Conservation (phyloP, 805 yeast genomes). For the Pichia californica region DNA sequence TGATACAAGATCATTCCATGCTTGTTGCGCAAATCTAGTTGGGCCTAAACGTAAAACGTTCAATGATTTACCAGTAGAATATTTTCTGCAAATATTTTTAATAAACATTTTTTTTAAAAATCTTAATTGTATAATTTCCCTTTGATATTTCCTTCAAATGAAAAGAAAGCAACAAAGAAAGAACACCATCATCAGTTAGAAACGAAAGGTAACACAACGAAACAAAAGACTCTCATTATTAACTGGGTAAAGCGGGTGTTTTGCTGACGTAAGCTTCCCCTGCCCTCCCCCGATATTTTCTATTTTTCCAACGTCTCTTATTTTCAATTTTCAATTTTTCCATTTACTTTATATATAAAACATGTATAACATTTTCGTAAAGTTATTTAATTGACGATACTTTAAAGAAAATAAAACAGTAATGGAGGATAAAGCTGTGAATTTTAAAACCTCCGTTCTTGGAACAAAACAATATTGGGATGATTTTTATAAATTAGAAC, state of each 20-base stretch:
- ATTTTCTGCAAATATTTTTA: neutral
- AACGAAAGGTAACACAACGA: neutral
- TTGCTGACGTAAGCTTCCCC: neutral
- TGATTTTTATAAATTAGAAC: conserved; percentile 70
- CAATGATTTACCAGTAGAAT: conserved; percentile 31
- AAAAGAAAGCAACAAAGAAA: no score
- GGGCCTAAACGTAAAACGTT: conserved; percentile 63
- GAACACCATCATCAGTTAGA: no score
- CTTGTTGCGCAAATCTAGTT: conserved; percentile 51
- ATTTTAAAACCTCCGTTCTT: conserved; percentile 68
- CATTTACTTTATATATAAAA: no score
- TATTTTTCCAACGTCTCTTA: no score
- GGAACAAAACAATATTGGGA: conserved; percentile 95
- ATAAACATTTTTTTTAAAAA: neutral
- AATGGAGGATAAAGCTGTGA: conserved; percentile 17
- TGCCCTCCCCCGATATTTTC: no score
- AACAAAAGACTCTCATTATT: no score
- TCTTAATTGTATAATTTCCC: neutral
- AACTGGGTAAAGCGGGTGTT: no score
- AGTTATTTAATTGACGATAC: no score
- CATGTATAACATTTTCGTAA: no score
- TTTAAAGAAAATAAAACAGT: no score
- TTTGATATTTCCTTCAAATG: no score
- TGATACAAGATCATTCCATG: conserved; percentile 43
- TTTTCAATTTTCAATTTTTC: no score